Evolutionary conservation across 768 basidiomycete species (phyloP), one percentile per base, ranked within the genome.

Genomic region (Boletellus sp.): DNA sequence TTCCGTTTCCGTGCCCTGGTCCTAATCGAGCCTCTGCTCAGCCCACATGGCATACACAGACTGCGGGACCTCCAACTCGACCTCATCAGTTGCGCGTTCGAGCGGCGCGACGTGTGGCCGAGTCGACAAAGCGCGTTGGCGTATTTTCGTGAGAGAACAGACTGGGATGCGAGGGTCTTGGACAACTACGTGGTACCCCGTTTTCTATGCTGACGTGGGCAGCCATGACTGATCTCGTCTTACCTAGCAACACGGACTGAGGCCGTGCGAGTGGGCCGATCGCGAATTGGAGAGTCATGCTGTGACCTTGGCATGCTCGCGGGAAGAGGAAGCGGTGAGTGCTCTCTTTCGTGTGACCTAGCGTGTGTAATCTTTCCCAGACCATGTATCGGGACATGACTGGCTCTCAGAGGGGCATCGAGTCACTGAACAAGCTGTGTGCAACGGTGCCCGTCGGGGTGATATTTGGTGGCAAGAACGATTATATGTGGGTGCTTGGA

Each of bases 11-110:
- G 63, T 0, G 77, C 76, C 5, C 57, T 87, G 50, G 69, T 86
- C 51, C 72, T 87, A 20, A 72, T 84, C 43, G 85, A 87, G 60
- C 84, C 85, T 3, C 72, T 87, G 69, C 64, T 87, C 40, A 80
- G 77, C 47, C 76, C 81, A 0, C 71, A 65, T 2, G 79, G 78
- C 9, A 61, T 70, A 1, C 59, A 73, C 24, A 72, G 73, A 22
- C 65, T 85, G 31, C 47, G 55, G 0, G 59, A 64, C 7, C 67
- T 85, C 19, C 71, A 77, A 20, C 42, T 51, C 1, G 50, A 56
- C 8, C 74, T 86, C 6, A 70, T 84, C 19, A 63, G 65, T 16
- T 60, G 70, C 12, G 81, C 84, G 0, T 69, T 73, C 23, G 73
- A 74, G 54, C 74, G 85, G 17, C 70, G 70, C 16, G 75, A 80